Evolutionary conservation across 495 filamentous ascomycete genomes (phyloP).

Genomic region (Mytilinidion resinicola): DNA sequence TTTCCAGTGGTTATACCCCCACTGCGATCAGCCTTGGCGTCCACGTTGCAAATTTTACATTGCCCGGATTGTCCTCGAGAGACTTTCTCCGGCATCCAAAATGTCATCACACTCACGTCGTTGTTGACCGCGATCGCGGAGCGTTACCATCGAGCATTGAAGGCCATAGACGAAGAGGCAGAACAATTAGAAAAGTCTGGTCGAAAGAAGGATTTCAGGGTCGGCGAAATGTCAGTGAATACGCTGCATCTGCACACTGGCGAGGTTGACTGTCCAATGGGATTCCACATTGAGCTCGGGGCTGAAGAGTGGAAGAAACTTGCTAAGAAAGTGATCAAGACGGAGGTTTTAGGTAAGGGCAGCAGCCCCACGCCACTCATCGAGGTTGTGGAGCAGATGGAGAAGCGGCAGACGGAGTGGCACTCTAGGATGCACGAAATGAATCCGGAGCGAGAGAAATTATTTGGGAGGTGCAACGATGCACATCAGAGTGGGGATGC

Average conservation of each 20-base stretch:
- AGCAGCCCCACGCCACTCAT: conserved; percentile 14
- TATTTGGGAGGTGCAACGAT: conserved; percentile 8
- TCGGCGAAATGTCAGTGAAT: conserved; percentile 29
- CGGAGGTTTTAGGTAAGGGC: conserved; percentile 30
- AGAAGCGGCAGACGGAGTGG: conserved; percentile 24
- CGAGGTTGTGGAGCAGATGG: conserved; percentile 25
- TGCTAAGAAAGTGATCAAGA: conserved; percentile 33
- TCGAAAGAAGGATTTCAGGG: conserved; percentile 30
- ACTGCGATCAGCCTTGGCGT: conserved; percentile 31
- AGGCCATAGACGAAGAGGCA: conserved; percentile 29
- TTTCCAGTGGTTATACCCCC: conserved; percentile 32
- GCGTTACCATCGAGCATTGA: conserved; percentile 29
- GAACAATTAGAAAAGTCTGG: conserved; percentile 16
- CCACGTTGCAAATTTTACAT: conserved; percentile 24
- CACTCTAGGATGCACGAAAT: neutral
- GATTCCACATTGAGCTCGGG: conserved; percentile 31
- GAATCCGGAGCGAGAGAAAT: conserved; percentile 15
- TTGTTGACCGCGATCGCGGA: conserved; percentile 31
- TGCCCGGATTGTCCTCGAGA: conserved; percentile 33
- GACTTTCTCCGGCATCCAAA: conserved; percentile 32
- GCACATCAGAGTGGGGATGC: conserved; percentile 14
- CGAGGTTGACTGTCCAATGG: conserved; percentile 29
- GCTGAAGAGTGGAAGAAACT: conserved; percentile 31
- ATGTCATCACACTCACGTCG: conserved; percentile 27
- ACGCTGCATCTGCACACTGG: conserved; percentile 32